Evolutionary conservation across 345 rosid species (phyloP), one percentile per base, ranked within the genome.

Genomic region (Rhizophora apiculata): DNA sequence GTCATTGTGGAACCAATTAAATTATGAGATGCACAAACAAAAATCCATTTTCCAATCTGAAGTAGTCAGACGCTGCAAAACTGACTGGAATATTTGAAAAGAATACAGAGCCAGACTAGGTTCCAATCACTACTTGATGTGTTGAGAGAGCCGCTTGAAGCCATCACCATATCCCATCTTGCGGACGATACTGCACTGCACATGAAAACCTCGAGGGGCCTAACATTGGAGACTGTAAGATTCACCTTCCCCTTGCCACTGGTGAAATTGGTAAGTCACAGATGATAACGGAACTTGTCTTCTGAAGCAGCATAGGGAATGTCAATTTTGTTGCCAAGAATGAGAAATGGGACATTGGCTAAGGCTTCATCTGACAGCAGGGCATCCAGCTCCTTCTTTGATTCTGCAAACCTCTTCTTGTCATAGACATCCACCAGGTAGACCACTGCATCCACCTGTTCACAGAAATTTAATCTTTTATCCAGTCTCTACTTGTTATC

Each of bases 131-230:
- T 86, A 86, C 64, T 86, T 86, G 83, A 86, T 84, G 68, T 86
- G 82, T 27, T 86, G 90, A 29, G 87, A 86, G 57, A 84, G 74
- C 87, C 90, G 82, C 79, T 80, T 80, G 85, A 86, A 86, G 67
- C 90, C 87, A n/a, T 86, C 87, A 0, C 90, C 87, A 30, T 86
- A 86, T 26, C 87, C 90, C 87, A 86, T 86, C 80, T 82, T 86
- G 51, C 86, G 83, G 53, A 86, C 85, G 0, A 86, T 84, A 74
- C 87, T 83, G 81, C 90, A 74, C 87, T 83, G 81, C 90, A 86
- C 90, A 86, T 86, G 76, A 83, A 86, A 63, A 86, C 86, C 72
- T 84, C 85, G 0, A 86, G 80, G n/a, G 90, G 80, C 27, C 84
- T 81, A 20, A 86, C 83, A 0, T 54, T 80, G n/a, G 85, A 77